phyloP scores from a whole-genome alignment of 2,329 filamentous ascomycete genomes.

The Xylariaceae sp. region DNA sequence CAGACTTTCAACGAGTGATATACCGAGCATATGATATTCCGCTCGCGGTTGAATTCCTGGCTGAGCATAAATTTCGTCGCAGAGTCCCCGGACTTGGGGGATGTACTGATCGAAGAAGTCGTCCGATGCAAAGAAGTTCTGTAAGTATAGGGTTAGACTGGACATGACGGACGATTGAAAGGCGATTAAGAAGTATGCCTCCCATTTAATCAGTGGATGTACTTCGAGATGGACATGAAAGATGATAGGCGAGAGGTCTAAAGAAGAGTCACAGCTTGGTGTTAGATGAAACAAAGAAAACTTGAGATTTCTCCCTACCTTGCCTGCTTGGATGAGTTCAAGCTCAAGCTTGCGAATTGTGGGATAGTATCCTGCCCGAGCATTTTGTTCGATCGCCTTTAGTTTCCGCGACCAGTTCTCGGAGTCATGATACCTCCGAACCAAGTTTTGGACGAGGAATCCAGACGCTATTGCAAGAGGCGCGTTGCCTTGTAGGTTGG shows the following conservation, averaged over 20 bases:
- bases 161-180: background rate
- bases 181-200: no score
- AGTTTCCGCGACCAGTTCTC: constrained; percentile 45
- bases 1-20: constrained; percentile 50
- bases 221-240: background rate
- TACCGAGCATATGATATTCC: constrained; percentile 51
- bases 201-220: no score
- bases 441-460: constrained; percentile 47
- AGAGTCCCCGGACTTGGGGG: constrained; percentile 49
- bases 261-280: background rate
- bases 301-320: constrained; percentile 47
- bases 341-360: constrained; percentile 58
- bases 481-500: constrained; percentile 37
- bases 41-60: constrained; percentile 45
- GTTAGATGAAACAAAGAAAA: background rate
- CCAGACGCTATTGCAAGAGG: constrained; percentile 47
- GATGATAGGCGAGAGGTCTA: no score
- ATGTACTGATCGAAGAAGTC: constrained; percentile 53
- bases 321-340: constrained; percentile 58
- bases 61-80: constrained; percentile 52
- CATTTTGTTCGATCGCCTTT: constrained; percentile 44
- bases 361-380: constrained; percentile 46
- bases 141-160: constrained; percentile 5
- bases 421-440: constrained; percentile 44
- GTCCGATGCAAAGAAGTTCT: constrained; percentile 21